Evolutionary conservation across 148 eudicot genomes (phyloP).

Genomic region (Nyssa sinensis): DNA sequence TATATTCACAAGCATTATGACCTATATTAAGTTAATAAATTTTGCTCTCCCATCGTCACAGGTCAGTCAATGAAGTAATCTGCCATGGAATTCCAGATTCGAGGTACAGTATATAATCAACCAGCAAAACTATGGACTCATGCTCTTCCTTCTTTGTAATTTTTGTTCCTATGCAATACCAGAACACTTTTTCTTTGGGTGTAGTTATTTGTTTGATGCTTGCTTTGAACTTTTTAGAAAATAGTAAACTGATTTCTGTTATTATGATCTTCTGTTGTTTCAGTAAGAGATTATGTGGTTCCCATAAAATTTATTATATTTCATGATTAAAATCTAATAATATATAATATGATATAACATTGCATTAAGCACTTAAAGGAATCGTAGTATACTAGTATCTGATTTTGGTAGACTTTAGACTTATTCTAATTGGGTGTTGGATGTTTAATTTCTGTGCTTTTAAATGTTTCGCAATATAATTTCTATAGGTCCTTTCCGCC

Average conservation of each 20-base stretch:
- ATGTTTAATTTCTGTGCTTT: no score
- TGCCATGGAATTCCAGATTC: slow-evolving; percentile 99
- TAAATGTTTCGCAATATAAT: no score
- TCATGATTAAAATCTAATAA: no score
- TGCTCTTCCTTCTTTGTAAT: neutral
- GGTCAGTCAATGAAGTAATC: slow-evolving; percentile 99
- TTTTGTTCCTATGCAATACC: neutral
- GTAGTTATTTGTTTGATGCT: neutral
- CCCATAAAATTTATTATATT: neutral
- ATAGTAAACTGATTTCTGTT: neutral
- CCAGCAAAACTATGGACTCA: neutral
- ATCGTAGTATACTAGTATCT: no score
- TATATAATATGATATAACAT: no score
- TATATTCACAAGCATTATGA: neutral
- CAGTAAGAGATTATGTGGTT: neutral
- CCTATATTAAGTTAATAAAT: slow-evolving; percentile 7
- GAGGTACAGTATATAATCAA: slow-evolving; percentile 47
- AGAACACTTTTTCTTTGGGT: no score
- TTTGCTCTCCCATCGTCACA: slow-evolving; percentile 27
- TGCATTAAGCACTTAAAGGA: no score
- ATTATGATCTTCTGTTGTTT: neutral
- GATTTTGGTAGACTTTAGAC: no score
- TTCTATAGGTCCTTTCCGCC: no score
- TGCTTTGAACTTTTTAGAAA: neutral
- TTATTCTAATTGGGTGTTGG: no score